Conservation (phyloP, 1,284 basidiomycete genomes). For the Cryptococcus depauperatus region DNA sequence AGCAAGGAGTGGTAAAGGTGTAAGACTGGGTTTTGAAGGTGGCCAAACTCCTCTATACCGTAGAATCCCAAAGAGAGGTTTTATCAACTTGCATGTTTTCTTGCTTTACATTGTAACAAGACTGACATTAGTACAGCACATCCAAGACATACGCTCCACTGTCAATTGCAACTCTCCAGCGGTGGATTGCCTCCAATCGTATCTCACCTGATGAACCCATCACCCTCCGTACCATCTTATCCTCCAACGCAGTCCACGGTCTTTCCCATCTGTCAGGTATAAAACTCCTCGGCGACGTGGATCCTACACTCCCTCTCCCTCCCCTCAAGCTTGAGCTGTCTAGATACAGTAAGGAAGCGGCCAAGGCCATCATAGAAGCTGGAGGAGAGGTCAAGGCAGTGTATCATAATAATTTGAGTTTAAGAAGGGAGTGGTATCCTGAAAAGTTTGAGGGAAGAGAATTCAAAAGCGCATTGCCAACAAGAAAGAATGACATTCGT, state of each 20-base stretch:
- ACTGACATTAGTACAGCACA: constrained; percentile 49
- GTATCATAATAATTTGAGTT: constrained; percentile 80
- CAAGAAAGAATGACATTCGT: constrained; percentile 78
- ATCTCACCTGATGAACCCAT: constrained; percentile 74
- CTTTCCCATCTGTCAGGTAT: constrained; percentile 68
- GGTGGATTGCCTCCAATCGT: constrained; percentile 81
- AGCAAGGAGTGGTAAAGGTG: constrained; percentile 83
- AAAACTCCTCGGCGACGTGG: constrained; percentile 78
- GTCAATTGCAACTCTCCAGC: constrained; percentile 78
- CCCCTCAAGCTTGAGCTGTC: constrained; percentile 77
- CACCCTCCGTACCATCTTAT: constrained; percentile 73
- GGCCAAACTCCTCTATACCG: constrained; percentile 93
- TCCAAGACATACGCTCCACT: constrained; percentile 70
- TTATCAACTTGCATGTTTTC: constrained; percentile 72
- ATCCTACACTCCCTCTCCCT: constrained; percentile 43
- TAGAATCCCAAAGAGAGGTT: constrained; percentile 86
- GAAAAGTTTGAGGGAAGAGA: constrained; percentile 51
- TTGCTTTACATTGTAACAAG: background rate
- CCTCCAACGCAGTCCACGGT: constrained; percentile 80
- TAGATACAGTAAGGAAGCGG: constrained; percentile 77
- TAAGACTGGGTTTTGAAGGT: constrained; percentile 82
- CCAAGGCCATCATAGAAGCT: constrained; percentile 68
- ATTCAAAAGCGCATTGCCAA: constrained; percentile 64
- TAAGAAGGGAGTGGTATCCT: constrained; percentile 68
- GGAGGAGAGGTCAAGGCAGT: constrained; percentile 83